Evolutionary conservation across 176 grass and related monocot species (phyloP), one percentile per base, ranked within the genome.

Genomic region (Aegilops tauschii): DNA sequence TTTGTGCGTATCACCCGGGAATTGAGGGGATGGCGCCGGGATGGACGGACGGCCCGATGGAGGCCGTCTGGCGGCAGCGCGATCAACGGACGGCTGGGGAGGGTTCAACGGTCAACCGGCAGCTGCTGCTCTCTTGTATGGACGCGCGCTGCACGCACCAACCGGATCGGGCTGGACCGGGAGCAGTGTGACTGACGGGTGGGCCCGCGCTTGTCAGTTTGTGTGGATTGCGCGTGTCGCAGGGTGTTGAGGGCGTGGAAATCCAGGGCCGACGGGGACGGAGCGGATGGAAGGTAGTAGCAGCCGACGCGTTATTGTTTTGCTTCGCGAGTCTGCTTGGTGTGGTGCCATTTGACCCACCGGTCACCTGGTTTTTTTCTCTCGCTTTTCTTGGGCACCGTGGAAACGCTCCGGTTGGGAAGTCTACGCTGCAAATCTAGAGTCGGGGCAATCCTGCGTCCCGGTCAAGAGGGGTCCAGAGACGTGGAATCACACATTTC

Each of bases 271-370:
- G 77, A 79, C 36, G 80, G 44, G 36, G 45, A 36, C 86, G 27
- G 66, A 17, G 20, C 54, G 54, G 18, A 21, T 30, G 16, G 25
- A 8, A 11, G 65, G 18, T 56, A 45, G 44, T 45, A 54, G 18
- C 27, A 42, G 79, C 32, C 80, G 62, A 88, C 80, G 86, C 86
- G 86, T n/a, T 83, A 27, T 87, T 83, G 12, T 87, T 67, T 67
- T 32, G 42, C 42, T 45, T 52, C 3, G 42, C 42, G 70, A 54
- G 5, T 54, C n/a, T 47, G 12, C 70, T 25, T 2, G 42, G 72
- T 27, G 25, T 28, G 25, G 42, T 27, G 44, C 73, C 25, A 14
- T 47, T 83, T 78, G 86, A 84, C 81, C 52, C 20, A 31, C 28
- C 36, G 17, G 17, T 5, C 14, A 20, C 31, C 54, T 58, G 16